A percentile compares a stretch with the other conserved stretches of the same genome.
Conservation (phyloP, 2,329 filamentous ascomycete genomes). For the Peltaster fructicola region DNA sequence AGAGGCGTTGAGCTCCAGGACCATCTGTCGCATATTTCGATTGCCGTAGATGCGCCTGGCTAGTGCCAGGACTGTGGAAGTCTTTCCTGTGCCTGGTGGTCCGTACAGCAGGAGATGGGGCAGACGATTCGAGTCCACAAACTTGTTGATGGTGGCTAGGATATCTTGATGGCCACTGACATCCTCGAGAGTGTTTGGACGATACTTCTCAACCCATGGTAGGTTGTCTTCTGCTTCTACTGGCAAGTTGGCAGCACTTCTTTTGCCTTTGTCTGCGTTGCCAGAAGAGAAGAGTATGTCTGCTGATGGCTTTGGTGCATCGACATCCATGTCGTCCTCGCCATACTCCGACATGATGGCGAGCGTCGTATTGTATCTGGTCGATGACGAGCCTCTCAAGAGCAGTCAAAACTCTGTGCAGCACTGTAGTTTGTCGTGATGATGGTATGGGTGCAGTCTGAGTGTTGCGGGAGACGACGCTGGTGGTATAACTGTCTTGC, state of each 20-base stretch:
- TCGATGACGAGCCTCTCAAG: too few species aligned
- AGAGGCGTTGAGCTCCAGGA: constrained; percentile 90
- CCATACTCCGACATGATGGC: constrained; percentile 40
- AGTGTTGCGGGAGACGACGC: too few species aligned
- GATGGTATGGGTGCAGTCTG: too few species aligned
- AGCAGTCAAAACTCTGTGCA: too few species aligned
- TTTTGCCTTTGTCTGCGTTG: constrained; percentile 65
- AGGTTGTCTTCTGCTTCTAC: constrained; percentile 86
- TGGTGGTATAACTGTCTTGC: too few species aligned
- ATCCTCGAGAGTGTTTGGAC: constrained; percentile 72
- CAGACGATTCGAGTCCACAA: constrained; percentile 82
- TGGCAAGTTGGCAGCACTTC: constrained; percentile 79
- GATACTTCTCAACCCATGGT: constrained; percentile 97
- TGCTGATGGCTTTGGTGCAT: constrained; percentile 38
- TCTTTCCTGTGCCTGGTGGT: constrained; percentile 92
- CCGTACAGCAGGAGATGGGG: constrained; percentile 95
- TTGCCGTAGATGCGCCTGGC: constrained; percentile 82
- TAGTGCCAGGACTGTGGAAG: constrained; percentile 85
- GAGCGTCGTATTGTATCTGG: too few species aligned
- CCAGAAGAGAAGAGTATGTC: constrained; percentile 56
- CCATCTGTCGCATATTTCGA: constrained; percentile 94
- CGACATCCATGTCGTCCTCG: constrained; percentile 46
- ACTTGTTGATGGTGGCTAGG: constrained; percentile 92
- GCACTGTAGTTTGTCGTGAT: too few species aligned
- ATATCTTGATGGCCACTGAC: constrained; percentile 97